Percentiles rank a stretch among this genome's conserved stretches.
These are phyloP conservation scores for Ascocoryne sarcoides DNA, from an alignment of 2,329 filamentous ascomycete species.

Conservation along the genomic window DNA sequence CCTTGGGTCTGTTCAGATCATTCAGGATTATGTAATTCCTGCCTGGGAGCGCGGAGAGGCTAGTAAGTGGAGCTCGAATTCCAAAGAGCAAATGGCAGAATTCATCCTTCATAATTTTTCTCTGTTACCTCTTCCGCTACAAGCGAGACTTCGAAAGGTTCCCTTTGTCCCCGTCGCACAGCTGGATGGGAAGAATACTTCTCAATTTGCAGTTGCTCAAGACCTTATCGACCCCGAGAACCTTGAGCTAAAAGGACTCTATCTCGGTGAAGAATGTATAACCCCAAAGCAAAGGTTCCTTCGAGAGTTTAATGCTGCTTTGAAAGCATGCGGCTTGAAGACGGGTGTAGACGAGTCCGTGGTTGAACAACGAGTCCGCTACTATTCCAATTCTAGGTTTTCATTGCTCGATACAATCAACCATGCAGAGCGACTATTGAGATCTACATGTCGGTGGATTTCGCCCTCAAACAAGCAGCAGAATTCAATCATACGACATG, in stretches of 20 bases:
- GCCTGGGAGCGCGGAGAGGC: conserved; percentile 11
- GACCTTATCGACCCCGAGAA: conserved; percentile 17
- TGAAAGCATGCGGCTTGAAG: conserved; percentile 19
- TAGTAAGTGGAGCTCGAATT: conserved; percentile 5
- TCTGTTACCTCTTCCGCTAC: conserved; percentile 2
- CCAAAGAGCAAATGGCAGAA: conserved; percentile 12
- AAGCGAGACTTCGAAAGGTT: conserved; percentile 10
- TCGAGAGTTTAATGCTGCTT: conserved; percentile 8
- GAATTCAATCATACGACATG: conserved; percentile 3
- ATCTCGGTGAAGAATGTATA: conserved; percentile 23
- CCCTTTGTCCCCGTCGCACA: conserved; percentile 15
- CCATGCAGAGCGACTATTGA: conserved; percentile 7
- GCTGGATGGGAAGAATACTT: conserved; percentile 9
- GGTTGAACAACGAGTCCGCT: conserved; percentile 7
- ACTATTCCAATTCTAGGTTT: conserved; percentile 9
- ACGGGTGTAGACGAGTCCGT: conserved; percentile 14
- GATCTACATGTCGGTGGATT: conserved; percentile 7
- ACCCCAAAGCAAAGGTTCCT: conserved; percentile 16
- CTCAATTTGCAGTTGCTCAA: conserved; percentile 12
- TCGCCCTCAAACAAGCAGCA: neutral
- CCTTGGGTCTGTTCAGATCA: conserved; percentile 1
- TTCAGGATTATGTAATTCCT: conserved; percentile 18
- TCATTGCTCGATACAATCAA: conserved; percentile 1
- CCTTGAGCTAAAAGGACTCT: conserved; percentile 11
- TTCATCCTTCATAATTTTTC: conserved; percentile 14